Evolutionary conservation across 768 basidiomycete genomes (phyloP).

Genomic region (Panaeolus papilionaceus): DNA sequence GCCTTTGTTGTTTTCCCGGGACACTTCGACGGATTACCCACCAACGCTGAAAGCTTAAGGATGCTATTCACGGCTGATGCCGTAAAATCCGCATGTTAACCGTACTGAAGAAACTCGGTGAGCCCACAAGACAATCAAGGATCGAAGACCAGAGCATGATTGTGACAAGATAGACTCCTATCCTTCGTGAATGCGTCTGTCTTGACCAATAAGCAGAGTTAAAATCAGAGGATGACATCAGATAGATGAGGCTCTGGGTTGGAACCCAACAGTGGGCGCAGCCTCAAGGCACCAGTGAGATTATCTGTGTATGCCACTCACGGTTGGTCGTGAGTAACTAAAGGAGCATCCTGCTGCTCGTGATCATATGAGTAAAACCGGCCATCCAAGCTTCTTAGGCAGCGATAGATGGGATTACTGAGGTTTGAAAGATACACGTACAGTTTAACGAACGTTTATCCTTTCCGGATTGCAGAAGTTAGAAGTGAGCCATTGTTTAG

Average conservation of each 20-base stretch:
- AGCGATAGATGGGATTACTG: not conserved
- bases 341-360: not conserved
- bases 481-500: not conserved
- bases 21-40: conserved; percentile 4
- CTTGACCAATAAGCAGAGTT: not conserved
- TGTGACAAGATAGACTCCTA: not conserved
- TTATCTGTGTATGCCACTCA: not conserved
- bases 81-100: conserved; percentile 1
- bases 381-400: not conserved
- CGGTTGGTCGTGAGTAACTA: not conserved
- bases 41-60: conserved; percentile 12
- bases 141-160: not conserved
- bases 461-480: not conserved
- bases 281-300: conserved; percentile 9
- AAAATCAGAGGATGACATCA: not conserved
- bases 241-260: not conserved
- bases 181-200: not conserved
- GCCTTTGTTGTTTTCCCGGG: conserved; percentile 2
- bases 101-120: not conserved
- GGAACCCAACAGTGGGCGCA: not conserved
- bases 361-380: not conserved
- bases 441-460: not conserved
- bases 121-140: not conserved
- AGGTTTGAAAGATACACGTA: not conserved
- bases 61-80: not conserved